A percentile compares a stretch with the other conserved stretches of the same genome.
phyloP scores from a whole-genome alignment of 768 basidiomycete genomes.

The Lentinula sp. region DNA sequence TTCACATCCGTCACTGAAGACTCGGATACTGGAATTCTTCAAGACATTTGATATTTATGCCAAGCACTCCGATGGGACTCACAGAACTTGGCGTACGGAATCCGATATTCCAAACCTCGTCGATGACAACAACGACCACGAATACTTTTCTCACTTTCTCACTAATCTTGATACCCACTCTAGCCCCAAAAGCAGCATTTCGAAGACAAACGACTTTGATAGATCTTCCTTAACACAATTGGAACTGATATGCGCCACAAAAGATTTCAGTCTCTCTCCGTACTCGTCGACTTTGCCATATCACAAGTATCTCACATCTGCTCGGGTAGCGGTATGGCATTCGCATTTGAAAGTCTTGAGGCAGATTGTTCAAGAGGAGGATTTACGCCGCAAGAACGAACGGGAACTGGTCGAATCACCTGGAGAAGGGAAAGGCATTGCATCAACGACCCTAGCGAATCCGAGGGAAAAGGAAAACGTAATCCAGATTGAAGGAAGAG shows the following conservation, averaged over 20 bases:
- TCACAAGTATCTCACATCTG: background rate
- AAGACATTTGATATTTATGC: background rate
- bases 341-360: constrained; percentile 1
- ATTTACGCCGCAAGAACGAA: background rate
- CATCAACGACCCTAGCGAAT: background rate
- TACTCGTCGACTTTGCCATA: background rate
- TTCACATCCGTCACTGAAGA: background rate
- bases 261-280: constrained; percentile 3
- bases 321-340: constrained; percentile 4
- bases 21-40: background rate
- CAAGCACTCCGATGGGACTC: background rate
- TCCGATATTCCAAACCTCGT: background rate
- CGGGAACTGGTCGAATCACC: background rate
- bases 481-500: background rate
- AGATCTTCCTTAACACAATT: background rate
- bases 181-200: too few relatives aligned
- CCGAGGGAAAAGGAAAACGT: background rate
- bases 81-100: background rate
- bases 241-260: background rate
- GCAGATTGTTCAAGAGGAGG: background rate
- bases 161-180: background rate
- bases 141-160: background rate
- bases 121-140: background rate
- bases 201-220: too few relatives aligned
- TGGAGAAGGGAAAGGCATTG: background rate